Evolutionary conservation across 1,284 basidiomycete species (phyloP), one percentile per base, ranked within the genome.

Genomic region (Cystobasidium sp.): DNA sequence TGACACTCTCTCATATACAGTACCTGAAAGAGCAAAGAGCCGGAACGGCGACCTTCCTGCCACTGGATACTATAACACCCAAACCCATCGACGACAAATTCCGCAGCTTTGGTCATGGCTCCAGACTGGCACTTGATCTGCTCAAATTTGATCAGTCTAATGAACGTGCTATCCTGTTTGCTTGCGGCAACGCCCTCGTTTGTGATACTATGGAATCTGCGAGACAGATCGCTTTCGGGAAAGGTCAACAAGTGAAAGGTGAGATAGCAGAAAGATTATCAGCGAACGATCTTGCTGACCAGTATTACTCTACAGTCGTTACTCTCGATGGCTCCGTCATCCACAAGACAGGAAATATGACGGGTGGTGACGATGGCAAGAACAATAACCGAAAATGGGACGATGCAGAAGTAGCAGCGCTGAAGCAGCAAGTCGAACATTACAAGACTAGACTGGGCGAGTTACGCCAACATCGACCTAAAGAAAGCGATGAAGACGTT

Each of bases 271-370:
- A 7, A 43, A 1, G 12, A 3, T 62, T 46, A 22, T 41, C 59
- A 14, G 6, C 14, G 59, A 43, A 5, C 7, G 18, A 43, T 14
- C 10, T 7, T 14, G 12, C 51, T 31, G n/a, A 14, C 6, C 24
- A 10, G 24, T 16, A 24, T 37, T 6, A 20, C 14, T 31, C 39
- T 31, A 7, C 77, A 97, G 95, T 95, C 75, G 96, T 99, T 10
- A 96, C 97, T 0, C 85, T 99, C 52, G 95, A 99, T 62, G 97
- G 97, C 0, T 98, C 95, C 0, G 86, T 99, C 72, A 97, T 99
- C 68, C 97, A 99, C 83, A 97, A 96, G 85, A 94, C 91, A 78
- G 97, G 97, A 78, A 84, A 97, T 59, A 99, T 99, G 81, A 99
- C 97, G 46, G 97, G 97, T 84, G 97, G 97, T 55, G 86, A 89